Percentiles rank a stretch among this genome's conserved stretches.
phyloP scores from a whole-genome alignment of 2,329 filamentous ascomycete genomes.

The Pseudofabraea citricarpa region DNA sequence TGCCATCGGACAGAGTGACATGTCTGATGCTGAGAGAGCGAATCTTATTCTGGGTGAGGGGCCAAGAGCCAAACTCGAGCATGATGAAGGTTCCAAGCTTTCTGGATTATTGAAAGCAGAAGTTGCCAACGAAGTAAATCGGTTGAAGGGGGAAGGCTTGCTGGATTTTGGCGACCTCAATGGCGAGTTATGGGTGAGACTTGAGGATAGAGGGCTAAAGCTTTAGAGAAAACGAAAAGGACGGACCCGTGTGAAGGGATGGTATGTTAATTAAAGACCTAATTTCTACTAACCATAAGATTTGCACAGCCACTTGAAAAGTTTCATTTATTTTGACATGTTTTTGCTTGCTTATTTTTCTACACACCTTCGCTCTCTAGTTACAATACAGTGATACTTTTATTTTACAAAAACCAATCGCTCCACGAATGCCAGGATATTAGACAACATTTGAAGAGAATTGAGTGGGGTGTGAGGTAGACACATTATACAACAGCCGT shows the following conservation, averaged over 20 bases:
- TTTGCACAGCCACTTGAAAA: neutral
- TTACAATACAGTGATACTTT: neutral
- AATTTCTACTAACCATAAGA: neutral
- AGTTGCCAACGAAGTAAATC: neutral
- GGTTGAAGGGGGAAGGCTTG: neutral
- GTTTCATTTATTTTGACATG: constrained; percentile 11
- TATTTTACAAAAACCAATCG: constrained; percentile 18
- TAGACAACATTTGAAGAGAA: constrained; percentile 24
- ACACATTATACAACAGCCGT: constrained; percentile 23
- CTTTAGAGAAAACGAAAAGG: no score
- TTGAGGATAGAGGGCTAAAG: neutral
- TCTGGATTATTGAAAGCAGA: neutral
- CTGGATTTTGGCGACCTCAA: neutral
- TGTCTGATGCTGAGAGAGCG: constrained; percentile 12
- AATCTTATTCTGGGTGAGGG: constrained; percentile 13
- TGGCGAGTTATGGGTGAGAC: neutral
- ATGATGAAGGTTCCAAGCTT: constrained; percentile 7
- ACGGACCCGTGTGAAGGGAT: no score
- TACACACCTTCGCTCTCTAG: constrained; percentile 12
- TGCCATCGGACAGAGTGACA: constrained; percentile 4
- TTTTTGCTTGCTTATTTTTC: constrained; percentile 24
- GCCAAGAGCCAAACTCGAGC: constrained; percentile 9
- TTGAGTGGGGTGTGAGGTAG: constrained; percentile 21
- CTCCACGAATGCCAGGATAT: constrained; percentile 21
- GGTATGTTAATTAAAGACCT: no score